Evolutionary conservation across 352 stramenopile genomes (phyloP), one percentile per base, ranked within the genome.

Genomic region (Pythium coloratum): DNA sequence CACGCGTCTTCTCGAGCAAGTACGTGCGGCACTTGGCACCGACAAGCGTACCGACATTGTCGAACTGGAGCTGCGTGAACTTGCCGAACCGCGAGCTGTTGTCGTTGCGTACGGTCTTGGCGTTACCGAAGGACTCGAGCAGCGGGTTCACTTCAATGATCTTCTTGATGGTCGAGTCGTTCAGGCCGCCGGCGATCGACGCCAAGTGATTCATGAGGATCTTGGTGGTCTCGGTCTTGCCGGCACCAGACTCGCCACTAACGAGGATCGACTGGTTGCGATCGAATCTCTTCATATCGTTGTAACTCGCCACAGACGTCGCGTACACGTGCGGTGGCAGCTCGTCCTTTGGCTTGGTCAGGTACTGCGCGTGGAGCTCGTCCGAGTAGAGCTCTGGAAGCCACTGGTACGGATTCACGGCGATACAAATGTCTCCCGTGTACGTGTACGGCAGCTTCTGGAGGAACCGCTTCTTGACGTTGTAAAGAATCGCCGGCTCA

Each of bases 341-440:
- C 59, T 86, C 81, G 24, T 91, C 82, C 14, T 76, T 76, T 9
- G 74, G 58, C 54, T 86, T 77, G 5, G 80, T 84, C 7, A 92
- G 66, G 66, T 97, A 97, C 57, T 80, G 68, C 7, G 71, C 64
- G 53, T 94, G 82, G 32, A 78, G 69, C 40, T 91, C 77, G 54
- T 95, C 84, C 0, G 77, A 78, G 64, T 98, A 98, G 0, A 98
- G 76, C 57, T 95, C 82, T 0, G 81, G 78, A 28, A 97, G 80
- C 86, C 90, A 95, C 66, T 95, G 89, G 76, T 98, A 99, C 34
- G 96, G 97, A 73, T 99, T 99, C 46, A 99, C 89, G 7, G 97
- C 96, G 64, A 99, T 97, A 38, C 98, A 94, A 71, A 99, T 99
- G 49, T 99, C 94, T 24, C 96, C 96, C 20, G 97, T 98, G 70